Base-by-base conservation (phyloP, 2,329 filamentous ascomycete genomes). In the Aspergillus latus region DNA sequence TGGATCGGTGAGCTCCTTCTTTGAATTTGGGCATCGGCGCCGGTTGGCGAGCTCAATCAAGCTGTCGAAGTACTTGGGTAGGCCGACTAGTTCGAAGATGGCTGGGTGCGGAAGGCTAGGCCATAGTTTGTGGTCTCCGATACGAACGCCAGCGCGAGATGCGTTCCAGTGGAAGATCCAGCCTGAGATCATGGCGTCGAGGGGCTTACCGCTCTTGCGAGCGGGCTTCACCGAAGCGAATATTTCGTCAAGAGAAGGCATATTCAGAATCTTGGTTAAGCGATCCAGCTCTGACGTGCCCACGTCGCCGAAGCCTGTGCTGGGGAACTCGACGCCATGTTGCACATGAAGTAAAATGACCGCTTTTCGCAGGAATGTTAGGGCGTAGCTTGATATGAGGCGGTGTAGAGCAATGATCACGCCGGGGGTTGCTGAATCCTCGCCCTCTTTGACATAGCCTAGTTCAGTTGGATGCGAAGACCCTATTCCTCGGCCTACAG, bases 41-140 rank as follows among this genome's bases (percentile, higher is more conserved):
- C 86, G 87, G 64, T 94, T 93, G 28, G 91, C 90, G 74, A 96
- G 92, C 68, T 97, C 93, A 57, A 96, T 96, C 37, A 99, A 80
- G 2, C 86, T 88, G 72, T 97, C 94, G 71, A 92, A 99, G 66
- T 93, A 92, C 74, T 89, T 90, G 0, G 94, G 94, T 48, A 99
- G 77, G 1, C 94, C 94, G 10, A 99, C 87, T 26, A 99, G 84
- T 72, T 99, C 94, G 68, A 94, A 96, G 61, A 99, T 96, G 46
- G 86, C 88, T 0, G 94, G 95, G 70, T 99, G 94, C 54, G 89
- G 87, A 13, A 87, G 75, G 34, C 76, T 79, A 32, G 84, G 76
- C 61, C 67, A 71, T 52, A 73, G 60, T 34, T 66, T 66, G 53
- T 68, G 66, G 53, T 73, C 68, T 48, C 70, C 68, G 46, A 67